Evolutionary conservation across 2,329 filamentous ascomycete species (phyloP), one percentile per base, ranked within the genome.

Genomic region (Ceratocystis cubensis): DNA sequence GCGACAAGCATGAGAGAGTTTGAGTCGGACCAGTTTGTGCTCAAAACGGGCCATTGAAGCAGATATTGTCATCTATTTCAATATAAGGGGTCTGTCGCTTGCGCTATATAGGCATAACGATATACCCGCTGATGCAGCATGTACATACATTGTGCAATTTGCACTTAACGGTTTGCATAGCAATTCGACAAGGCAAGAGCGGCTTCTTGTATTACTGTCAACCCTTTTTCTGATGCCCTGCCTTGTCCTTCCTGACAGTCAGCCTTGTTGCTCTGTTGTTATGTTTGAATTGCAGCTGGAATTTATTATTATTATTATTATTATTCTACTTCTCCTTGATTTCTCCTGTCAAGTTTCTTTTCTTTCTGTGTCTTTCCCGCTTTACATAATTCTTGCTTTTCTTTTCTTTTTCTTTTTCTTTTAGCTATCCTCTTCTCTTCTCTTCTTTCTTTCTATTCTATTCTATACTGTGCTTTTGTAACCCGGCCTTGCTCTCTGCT

Each of bases 241-340:
- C 37, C 37, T 41, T 41, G 37, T 41, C 10, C 37, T 41, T 41
- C 37, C 37, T 41, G 37, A 41, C 37, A 13, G 37, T 41, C 37
- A 41, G 37, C 37, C 37, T 20, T 63, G 44, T 50, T 46, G 61
- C 46, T 63, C 41, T 63, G 44, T 48, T 48, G 44, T 48, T 50
- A 30, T 50, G 50, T 30, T 48, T 50, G 44, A 46, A n/a, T 50
- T 20, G n/a, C 61, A 22, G 46, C 22, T 63, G 25, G 28, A 48
- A 33, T 63, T 46, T 63, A n/a, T 63, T 46, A 41, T 63, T 48
- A 53, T 53, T 53, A 22, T 22, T 53, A 53, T 53, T 53, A 13
- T 25, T 20, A 48, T 48, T 15, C 15, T 25, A 53, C 37, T 41
- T 41, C 37, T 41, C 37, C 37, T 41, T 41, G 37, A 41, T 41